Base-by-base conservation (phyloP, 2,329 filamentous ascomycete genomes). In the Fusarium oxysporum region DNA sequence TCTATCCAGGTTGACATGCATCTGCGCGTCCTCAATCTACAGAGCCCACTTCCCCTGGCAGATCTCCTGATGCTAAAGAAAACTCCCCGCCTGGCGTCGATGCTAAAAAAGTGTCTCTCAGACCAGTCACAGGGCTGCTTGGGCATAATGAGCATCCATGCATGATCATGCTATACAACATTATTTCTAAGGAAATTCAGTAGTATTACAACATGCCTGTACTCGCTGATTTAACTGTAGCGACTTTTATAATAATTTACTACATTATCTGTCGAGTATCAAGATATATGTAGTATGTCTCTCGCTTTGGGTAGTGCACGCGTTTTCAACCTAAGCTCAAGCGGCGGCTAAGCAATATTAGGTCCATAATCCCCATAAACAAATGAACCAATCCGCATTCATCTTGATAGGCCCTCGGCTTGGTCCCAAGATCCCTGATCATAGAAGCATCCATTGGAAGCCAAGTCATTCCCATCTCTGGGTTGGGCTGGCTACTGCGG, bases 281-380 rank as follows among this genome's bases (percentile, higher is more conserved):
- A 25, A 41, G 13, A 32, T 32, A 33, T 38, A 32, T 32, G 32
- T 32, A 32, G 12, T 32, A 41, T 14, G 6, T 25, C 23, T 40
- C 25, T 59, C n/a, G 47, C 33, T 41, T 41, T 60, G 28, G 57
- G 25, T 32, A 19, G 12, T 38, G 21, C 35, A 40, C n/a, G 38
- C 43, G 30, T 25, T 47, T 33, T 45, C 41, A 44, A 40, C 58
- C 65, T 47, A 55, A 62, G 60, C 70, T 44, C 54, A 35, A 35
- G 54, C 40, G 65, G 70, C 70, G 70, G 70, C 70, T 72, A 73
- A 65, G 65, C 70, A 73, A 72, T 66, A 72, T 70, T 67, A 47
- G 69, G 47, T 33, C 70, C 56, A 66, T 62, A 56, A 50, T 67
- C 70, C 70, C 70, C 70, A 54, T 72, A 67, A 66, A 43, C 65